A percentile compares a stretch with the other conserved stretches of the same genome.
phyloP scores from a whole-genome alignment of 148 eudicot genomes.

The Camellia granthamiana region DNA sequence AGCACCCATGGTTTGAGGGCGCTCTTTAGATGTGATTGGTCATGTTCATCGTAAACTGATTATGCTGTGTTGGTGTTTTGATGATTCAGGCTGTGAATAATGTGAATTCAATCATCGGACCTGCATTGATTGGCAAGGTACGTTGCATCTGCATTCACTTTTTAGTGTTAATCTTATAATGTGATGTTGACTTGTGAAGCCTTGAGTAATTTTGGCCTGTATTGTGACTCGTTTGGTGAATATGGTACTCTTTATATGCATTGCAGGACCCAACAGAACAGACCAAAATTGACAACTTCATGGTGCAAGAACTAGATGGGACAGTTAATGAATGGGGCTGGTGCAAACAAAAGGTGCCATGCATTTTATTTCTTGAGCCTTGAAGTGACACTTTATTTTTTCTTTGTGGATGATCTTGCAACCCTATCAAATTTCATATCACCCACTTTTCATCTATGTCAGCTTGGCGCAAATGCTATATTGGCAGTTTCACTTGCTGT shows the following conservation, averaged over 20 bases:
- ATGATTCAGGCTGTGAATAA: slow-evolving; percentile 43
- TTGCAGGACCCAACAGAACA: slow-evolving; percentile 81
- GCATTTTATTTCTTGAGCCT: not conserved
- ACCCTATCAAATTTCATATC: not conserved
- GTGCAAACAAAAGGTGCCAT: slow-evolving; percentile 90
- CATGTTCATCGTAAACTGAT: not conserved
- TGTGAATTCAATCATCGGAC: slow-evolving; percentile 80
- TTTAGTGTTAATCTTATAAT: not conserved
- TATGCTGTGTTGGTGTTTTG: not conserved
- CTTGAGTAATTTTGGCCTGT: not conserved
- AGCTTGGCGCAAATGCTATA: slow-evolving; percentile 98
- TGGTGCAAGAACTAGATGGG: slow-evolving; percentile 94
- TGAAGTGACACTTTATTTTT: not conserved
- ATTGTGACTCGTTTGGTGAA: not conserved
- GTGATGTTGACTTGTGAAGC: not conserved
- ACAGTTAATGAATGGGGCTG: slow-evolving; percentile 96
- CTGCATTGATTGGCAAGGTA: slow-evolving; percentile 93
- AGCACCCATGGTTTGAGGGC: not conserved
- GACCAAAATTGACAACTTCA: slow-evolving; percentile 75
- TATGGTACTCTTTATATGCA: not conserved
- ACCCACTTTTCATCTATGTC: slow-evolving; percentile 11
- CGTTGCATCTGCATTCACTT: not conserved
- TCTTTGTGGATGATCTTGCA: not conserved
- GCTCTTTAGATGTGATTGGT: not conserved
- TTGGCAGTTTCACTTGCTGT: slow-evolving; percentile 95